Base-by-base conservation (phyloP, 2,329 filamentous ascomycete species). In the Venturia oleaginea region DNA sequence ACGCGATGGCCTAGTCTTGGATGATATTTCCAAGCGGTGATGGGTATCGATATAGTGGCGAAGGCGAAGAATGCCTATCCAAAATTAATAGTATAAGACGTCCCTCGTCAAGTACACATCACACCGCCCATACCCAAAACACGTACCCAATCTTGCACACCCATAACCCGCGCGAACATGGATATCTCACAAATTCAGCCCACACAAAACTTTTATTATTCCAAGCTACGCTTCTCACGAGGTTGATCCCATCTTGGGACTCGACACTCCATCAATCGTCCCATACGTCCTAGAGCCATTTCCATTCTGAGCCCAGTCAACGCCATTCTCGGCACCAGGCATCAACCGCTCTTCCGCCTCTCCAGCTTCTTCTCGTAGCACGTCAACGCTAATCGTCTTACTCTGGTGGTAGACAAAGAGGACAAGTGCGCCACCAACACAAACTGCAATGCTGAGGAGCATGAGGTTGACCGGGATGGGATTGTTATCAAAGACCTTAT, bases 401-500 rank as follows among this genome's bases (percentile, higher is more conserved):
- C 79, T 83, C 71, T 80, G 79, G 65, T 75, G 74, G 67, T 74
- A 78, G 0, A 95, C 90, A 73, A 84, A 96, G 0, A 72, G 75
- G 13, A 93, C 86, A 8, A 96, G 77, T 7, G 76, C 77, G 1
- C 81, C 65, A 0, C 92, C 92, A 1, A 93, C 80, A 0, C 83
- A 71, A 10, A 89, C 72, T 0, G 87, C 90, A 0, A 84, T 65
- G 0, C 76, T 71, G 59, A 93, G 75, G 24, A 96, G 75, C 0
- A 88, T 80, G 2, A 89, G 62, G 72, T 96, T 94, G 15, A 95
- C 87, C 0, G 91, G 91, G 0, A 90, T 77, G 0, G 92, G 92
- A 72, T 95, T 81, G 5, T 86, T 85, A 27, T 79, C 70, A 71
- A 93, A 96, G 0, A 81, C 81, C 64, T 84, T 80, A 71, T 95